Conservation (phyloP, 202 grass and related monocot genomes). For the Panicum virgatum region DNA sequence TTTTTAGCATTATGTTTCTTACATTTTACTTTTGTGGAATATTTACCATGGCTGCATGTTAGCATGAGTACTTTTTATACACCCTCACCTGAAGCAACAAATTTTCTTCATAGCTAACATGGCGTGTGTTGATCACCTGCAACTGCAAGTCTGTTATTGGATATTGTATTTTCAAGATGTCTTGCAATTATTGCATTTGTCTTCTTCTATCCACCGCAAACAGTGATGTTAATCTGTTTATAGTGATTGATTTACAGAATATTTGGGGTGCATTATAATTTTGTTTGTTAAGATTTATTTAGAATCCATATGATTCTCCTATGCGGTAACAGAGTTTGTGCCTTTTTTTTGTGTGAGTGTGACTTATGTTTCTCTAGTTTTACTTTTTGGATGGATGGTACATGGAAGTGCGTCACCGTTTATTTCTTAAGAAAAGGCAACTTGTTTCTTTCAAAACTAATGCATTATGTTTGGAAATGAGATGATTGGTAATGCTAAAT, state of each 20-base stretch:
- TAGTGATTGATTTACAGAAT: background rate
- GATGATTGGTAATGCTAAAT: background rate
- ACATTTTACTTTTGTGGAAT: background rate
- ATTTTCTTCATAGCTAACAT: background rate
- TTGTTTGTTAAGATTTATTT: background rate
- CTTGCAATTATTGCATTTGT: background rate
- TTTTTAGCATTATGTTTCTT: background rate
- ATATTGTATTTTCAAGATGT: background rate
- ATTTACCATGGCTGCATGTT: conserved; percentile 19
- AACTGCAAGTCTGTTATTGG: background rate
- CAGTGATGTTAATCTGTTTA: background rate
- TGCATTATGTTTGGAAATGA: background rate
- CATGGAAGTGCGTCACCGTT: background rate
- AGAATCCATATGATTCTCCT: background rate
- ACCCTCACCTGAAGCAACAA: background rate
- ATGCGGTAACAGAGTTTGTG: conserved; percentile 7
- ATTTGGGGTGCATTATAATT: background rate
- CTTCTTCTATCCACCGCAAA: background rate
- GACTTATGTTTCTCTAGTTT: conserved; percentile 9
- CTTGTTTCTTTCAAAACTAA: conserved; percentile 10
- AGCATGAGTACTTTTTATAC: background rate
- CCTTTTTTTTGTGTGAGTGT: background rate
- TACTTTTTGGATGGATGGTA: background rate
- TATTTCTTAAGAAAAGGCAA: background rate
- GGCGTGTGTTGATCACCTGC: background rate